Evolutionary conservation across 805 yeast genomes (phyloP).

Genomic region (Kodamaea laetipori): DNA sequence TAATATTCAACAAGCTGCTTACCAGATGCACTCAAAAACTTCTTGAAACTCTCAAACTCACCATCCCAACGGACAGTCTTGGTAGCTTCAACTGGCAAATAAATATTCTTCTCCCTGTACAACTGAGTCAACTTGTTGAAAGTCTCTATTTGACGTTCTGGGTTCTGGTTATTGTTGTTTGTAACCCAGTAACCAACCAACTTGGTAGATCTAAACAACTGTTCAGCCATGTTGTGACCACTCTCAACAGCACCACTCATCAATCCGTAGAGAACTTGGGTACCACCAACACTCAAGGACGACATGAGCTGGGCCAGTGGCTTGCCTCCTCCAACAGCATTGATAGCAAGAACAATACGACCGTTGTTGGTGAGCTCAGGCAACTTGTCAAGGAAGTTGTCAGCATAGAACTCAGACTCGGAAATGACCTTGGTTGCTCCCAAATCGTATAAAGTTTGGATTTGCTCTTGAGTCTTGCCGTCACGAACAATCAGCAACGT

Average conservation of each 20-base stretch:
- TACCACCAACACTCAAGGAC: conserved; percentile 27
- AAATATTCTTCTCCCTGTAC: conserved; percentile 32
- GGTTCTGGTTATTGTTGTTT: too few species aligned
- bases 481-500: conserved; percentile 32
- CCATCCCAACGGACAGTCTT: conserved; percentile 3
- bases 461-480: conserved; percentile 28
- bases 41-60: neutral
- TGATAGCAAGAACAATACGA: conserved; percentile 31
- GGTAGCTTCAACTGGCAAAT: too few species aligned
- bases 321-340: conserved; percentile 32
- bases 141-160: too few species aligned
- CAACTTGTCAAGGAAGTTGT: conserved; percentile 18
- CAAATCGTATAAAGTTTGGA: conserved; percentile 23
- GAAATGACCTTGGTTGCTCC: conserved; percentile 27
- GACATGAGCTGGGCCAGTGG: conserved; percentile 22
- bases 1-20: conserved; percentile 8
- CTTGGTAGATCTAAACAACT: too few species aligned
- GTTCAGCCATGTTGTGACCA: too few species aligned
- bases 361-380: conserved; percentile 20
- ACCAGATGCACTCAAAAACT: conserved; percentile 1
- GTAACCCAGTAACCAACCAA: too few species aligned
- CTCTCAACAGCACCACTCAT: conserved; percentile 66
- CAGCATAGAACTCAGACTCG: conserved; percentile 26
- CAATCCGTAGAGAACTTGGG: conserved; percentile 33
- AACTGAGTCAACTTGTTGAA: conserved; percentile 56